A percentile compares a stretch with the other conserved stretches of the same genome.
Evolutionary conservation across 1,284 basidiomycete species (phyloP).

Genomic region (Paramarasmius palmivorus): DNA sequence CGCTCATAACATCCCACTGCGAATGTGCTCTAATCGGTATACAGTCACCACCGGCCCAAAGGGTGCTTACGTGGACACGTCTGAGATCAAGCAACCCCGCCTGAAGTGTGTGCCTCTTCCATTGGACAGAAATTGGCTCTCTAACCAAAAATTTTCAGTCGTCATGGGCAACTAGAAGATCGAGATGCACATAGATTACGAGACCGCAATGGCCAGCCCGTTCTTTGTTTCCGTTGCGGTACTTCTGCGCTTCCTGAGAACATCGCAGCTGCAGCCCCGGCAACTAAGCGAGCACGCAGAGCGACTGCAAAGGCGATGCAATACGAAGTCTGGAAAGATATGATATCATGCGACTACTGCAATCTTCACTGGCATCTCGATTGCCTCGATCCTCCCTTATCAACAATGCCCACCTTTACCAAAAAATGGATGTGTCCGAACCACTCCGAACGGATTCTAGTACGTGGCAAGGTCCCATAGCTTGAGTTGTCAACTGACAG

Average conservation of each 20-base stretch:
- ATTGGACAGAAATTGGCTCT: slow-evolving; percentile 15
- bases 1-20: slow-evolving; percentile 26
- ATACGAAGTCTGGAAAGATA: slow-evolving; percentile 63
- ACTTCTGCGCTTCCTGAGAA: slow-evolving; percentile 69
- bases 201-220: slow-evolving; percentile 80
- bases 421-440: slow-evolving; percentile 99
- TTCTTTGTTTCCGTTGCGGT: slow-evolving; percentile 90
- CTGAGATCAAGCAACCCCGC: slow-evolving; percentile 75
- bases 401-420: slow-evolving; percentile 81
- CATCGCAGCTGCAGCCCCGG: slow-evolving; percentile 51
- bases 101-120: slow-evolving; percentile 62
- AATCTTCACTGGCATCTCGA: slow-evolving; percentile 96
- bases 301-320: slow-evolving; percentile 39
- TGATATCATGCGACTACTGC: slow-evolving; percentile 96
- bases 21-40: slow-evolving; percentile 15
- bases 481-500: slow-evolving; percentile 6
- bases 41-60: slow-evolving; percentile 73
- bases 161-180: slow-evolving; percentile 87
- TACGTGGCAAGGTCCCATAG: slow-evolving; percentile 33
- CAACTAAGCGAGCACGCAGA: slow-evolving; percentile 54
- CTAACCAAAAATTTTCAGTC: slow-evolving; percentile 47
- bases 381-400: slow-evolving; percentile 90
- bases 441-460: slow-evolving; percentile 82
- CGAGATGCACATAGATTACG: slow-evolving; percentile 88
- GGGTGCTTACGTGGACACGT: slow-evolving; percentile 78